phyloP scores from a whole-genome alignment of 257 asterid species.

The Nemophila menziesii region DNA sequence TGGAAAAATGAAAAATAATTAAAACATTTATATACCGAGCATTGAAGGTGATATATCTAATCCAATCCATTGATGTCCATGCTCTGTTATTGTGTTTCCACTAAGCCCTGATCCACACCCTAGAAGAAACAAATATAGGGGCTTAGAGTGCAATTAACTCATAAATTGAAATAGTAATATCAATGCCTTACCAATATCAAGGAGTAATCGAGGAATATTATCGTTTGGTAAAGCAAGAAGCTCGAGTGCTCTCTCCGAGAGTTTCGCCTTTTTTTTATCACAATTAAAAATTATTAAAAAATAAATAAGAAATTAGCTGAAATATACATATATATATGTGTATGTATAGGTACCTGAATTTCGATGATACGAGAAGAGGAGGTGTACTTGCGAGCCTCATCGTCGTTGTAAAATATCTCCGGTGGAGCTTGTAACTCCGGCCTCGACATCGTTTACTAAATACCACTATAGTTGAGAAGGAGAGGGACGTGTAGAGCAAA shows the following conservation, averaged over 20 bases:
- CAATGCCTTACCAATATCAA: conserved; percentile 93
- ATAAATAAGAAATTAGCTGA: not conserved
- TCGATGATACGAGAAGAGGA: conserved; percentile 93
- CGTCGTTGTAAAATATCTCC: conserved; percentile 82
- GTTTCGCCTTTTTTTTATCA: conserved; percentile 42
- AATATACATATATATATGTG: not conserved
- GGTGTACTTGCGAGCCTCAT: conserved; percentile 91
- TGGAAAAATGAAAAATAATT: too few relatives aligned
- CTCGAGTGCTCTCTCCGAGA: conserved; percentile 87
- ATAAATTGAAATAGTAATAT: not conserved
- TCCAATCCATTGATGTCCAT: conserved; percentile 95
- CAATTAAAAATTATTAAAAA: not conserved
- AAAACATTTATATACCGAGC: conserved; percentile 46
- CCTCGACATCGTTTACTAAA: too few relatives aligned
- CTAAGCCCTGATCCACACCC: conserved; percentile 99
- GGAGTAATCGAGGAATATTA: conserved; percentile 63
- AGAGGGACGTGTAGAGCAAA: too few relatives aligned
- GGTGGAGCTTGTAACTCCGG: conserved; percentile 98
- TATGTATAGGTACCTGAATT: conserved; percentile 59
- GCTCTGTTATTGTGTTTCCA: conserved; percentile 79
- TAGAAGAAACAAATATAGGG: conserved; percentile 20
- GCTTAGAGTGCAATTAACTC: too few relatives aligned
- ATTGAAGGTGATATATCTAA: conserved; percentile 82
- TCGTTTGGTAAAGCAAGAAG: conserved; percentile 85
- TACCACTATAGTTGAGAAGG: too few relatives aligned